These are phyloP conservation scores for Pseudozyma sp. DNA, from an alignment of 1,284 basidiomycete genomes.

Conservation along the genomic window DNA sequence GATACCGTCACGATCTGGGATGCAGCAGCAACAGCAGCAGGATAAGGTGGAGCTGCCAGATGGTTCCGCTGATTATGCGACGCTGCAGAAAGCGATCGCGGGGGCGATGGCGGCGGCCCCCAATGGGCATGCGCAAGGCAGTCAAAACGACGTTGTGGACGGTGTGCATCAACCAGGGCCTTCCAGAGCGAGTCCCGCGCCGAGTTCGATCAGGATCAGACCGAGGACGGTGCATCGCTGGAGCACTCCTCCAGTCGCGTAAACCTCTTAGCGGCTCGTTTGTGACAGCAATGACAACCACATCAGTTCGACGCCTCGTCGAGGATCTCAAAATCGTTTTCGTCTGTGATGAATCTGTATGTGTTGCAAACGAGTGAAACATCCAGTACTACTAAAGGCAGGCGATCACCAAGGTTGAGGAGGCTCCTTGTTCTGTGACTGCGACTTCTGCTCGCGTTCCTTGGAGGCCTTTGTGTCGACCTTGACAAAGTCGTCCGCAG, in stretches of 20 bases:
- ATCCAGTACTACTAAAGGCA: too few species aligned
- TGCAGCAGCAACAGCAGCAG: constrained; percentile 1
- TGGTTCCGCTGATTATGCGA: constrained; percentile 20
- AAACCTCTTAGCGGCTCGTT: neutral
- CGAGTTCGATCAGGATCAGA: constrained; percentile 18
- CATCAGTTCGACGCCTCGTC: too few species aligned
- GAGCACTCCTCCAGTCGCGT: constrained; percentile 30
- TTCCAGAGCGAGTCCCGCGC: constrained; percentile 13
- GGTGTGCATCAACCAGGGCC: neutral
- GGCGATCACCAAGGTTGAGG: constrained; percentile 25
- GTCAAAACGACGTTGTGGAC: neutral
- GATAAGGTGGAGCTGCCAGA: constrained; percentile 16
- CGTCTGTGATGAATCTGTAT: too few species aligned
- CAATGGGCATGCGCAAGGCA: neutral
- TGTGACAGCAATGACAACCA: too few species aligned
- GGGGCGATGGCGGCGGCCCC: constrained; percentile 9
- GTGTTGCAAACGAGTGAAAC: too few species aligned
- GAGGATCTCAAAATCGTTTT: too few species aligned
- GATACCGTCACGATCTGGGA: constrained; percentile 5
- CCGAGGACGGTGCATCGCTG: constrained; percentile 41
- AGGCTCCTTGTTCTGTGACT: constrained; percentile 7
- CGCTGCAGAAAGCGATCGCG: constrained; percentile 32
- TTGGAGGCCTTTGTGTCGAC: constrained; percentile 53
- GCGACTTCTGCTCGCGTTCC: constrained; percentile 28
- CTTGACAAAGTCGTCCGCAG: constrained; percentile 49